Percentiles rank a stretch among this genome's conserved stretches.
These are phyloP conservation scores for Turnera subulata DNA, from an alignment of 345 rosid species.

Conservation along the genomic window DNA sequence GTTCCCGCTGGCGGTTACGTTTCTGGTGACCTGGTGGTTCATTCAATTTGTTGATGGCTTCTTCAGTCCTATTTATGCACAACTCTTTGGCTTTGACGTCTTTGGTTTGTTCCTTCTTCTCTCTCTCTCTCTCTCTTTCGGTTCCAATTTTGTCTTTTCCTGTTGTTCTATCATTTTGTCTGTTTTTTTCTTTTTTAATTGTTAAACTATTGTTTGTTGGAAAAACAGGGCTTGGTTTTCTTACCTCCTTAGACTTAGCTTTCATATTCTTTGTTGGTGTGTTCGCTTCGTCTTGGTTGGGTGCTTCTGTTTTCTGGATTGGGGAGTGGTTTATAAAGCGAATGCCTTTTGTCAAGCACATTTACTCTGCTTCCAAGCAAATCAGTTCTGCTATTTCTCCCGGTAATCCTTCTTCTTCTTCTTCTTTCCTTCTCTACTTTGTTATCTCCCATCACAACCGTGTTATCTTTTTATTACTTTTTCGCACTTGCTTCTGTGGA, in stretches of 20 bases:
- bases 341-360: slow-evolving; percentile 96
- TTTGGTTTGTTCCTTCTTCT: slow-evolving; percentile 54
- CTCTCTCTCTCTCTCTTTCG: too few species aligned
- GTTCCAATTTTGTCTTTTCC: too few species aligned
- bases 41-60: slow-evolving; percentile 97
- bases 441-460: too few species aligned
- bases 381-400: slow-evolving; percentile 97
- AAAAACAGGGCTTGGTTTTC: slow-evolving; percentile 95
- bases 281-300: slow-evolving; percentile 99
- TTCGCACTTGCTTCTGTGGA: not conserved
- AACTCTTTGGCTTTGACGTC: slow-evolving; percentile 85
- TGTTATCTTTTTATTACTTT: too few species aligned
- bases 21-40: slow-evolving; percentile 99
- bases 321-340: slow-evolving; percentile 99
- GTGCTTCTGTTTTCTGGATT: slow-evolving; percentile 81
- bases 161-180: too few species aligned
- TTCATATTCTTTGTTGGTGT: slow-evolving; percentile 96
- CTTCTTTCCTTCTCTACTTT: too few species aligned
- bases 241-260: slow-evolving; percentile 78
- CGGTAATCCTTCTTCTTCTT: slow-evolving; percentile 40
- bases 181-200: too few species aligned
- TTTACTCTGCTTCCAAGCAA: slow-evolving; percentile 95
- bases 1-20: slow-evolving; percentile 89
- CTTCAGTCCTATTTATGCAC: slow-evolving; percentile 91
- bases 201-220: too few species aligned